These are phyloP conservation scores for Aspergillus versicolor DNA, from an alignment of 2,329 filamentous ascomycete genomes.

Conservation along the genomic window DNA sequence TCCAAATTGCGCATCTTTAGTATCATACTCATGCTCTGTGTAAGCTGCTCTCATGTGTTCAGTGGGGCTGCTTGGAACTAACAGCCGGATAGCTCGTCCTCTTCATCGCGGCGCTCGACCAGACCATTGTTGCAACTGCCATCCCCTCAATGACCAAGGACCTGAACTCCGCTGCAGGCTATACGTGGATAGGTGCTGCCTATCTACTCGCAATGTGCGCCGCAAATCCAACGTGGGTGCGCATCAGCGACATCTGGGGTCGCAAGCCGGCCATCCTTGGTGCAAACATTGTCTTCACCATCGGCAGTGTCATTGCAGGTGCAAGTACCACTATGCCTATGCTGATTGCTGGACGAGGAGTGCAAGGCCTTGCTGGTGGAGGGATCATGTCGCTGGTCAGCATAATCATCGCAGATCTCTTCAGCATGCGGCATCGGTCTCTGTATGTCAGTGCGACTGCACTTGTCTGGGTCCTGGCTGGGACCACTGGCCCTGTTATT, in stretches of 20 bases:
- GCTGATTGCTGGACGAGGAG: slow-evolving; percentile 53
- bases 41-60: not conserved
- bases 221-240: not conserved
- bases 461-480: slow-evolving; percentile 55
- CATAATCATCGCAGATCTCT: slow-evolving; percentile 56
- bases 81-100: not conserved
- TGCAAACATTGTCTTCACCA: slow-evolving; percentile 49
- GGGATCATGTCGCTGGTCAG: slow-evolving; percentile 53
- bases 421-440: slow-evolving; percentile 48
- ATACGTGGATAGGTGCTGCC: slow-evolving; percentile 9
- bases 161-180: slow-evolving; percentile 6
- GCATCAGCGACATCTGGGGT: slow-evolving; percentile 9
- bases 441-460: slow-evolving; percentile 52
- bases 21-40: not conserved
- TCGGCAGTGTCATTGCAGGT: slow-evolving; percentile 51
- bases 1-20: not conserved
- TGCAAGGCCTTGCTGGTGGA: slow-evolving; percentile 56
- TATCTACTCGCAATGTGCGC: slow-evolving; percentile 3
- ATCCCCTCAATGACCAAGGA: not conserved
- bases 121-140: slow-evolving; percentile 8
- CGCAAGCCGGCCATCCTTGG: slow-evolving; percentile 5
- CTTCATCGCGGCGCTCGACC: slow-evolving; percentile 8
- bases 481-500: slow-evolving; percentile 53
- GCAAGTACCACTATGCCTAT: slow-evolving; percentile 46
- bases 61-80: not conserved